These are phyloP conservation scores for Starmerella sirachaensis DNA, from an alignment of 805 yeast species.

Conservation along the genomic window DNA sequence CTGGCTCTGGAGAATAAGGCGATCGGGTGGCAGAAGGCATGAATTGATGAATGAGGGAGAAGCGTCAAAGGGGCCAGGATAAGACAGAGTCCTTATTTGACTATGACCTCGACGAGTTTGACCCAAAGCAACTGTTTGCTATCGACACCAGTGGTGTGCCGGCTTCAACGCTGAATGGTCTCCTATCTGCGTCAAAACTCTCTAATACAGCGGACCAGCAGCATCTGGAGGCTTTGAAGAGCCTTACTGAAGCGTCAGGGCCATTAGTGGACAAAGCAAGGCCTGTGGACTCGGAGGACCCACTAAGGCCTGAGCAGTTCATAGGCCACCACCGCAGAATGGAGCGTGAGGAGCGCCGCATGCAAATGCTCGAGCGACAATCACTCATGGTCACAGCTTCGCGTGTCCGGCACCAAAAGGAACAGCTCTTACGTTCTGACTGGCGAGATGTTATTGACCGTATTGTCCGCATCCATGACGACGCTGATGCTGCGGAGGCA, in stretches of 20 bases:
- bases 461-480: slow-evolving; percentile 41
- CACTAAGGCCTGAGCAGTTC: slow-evolving; percentile 35
- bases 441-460: slow-evolving; percentile 39
- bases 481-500: slow-evolving; percentile 40
- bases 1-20: too few relatives aligned
- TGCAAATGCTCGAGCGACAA: slow-evolving; percentile 43
- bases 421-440: slow-evolving; percentile 35
- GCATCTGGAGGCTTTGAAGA: neutral
- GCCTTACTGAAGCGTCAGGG: neutral
- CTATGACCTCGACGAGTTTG: slow-evolving; percentile 17
- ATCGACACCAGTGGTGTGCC: slow-evolving; percentile 8
- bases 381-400: slow-evolving; percentile 48
- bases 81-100: slow-evolving; percentile 20
- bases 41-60: slow-evolving; percentile 19
- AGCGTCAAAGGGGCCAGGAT: slow-evolving; percentile 17
- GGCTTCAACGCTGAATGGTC: slow-evolving; percentile 3
- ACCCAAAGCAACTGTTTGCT: slow-evolving; percentile 8
- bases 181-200: neutral
- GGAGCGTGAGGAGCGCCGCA: slow-evolving; percentile 52
- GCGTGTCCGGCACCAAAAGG: slow-evolving; percentile 32
- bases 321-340: slow-evolving; percentile 42
- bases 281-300: slow-evolving; percentile 28
- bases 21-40: too few relatives aligned
- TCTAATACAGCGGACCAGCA: neutral
- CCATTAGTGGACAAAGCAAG: too few relatives aligned